Evolutionary conservation across 1,284 basidiomycete species (phyloP).

Genomic region (Porogramme epimiltina): DNA sequence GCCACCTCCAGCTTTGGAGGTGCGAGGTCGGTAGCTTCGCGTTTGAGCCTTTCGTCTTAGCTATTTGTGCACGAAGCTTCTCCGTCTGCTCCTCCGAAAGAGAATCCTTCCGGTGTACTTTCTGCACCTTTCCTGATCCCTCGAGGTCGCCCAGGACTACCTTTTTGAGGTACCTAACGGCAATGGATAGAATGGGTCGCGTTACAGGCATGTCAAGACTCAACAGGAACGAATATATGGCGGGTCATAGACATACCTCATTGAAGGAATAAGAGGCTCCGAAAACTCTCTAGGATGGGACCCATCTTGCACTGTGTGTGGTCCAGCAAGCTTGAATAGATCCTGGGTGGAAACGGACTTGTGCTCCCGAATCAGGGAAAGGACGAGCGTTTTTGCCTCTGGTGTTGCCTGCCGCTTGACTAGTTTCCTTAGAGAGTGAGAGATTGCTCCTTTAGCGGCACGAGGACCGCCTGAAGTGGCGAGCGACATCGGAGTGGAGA

Average conservation of each 20-base stretch:
- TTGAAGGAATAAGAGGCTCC: neutral
- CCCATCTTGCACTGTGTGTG: neutral
- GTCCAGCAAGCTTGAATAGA: neutral
- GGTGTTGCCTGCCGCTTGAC: neutral
- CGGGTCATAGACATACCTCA: neutral
- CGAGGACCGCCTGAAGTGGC: no score
- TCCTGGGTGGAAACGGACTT: neutral
- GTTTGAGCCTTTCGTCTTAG: neutral
- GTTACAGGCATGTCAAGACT: neutral
- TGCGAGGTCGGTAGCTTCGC: neutral
- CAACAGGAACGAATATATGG: no score
- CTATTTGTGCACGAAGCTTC: neutral
- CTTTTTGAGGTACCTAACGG: constrained; percentile 1
- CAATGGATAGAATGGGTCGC: neutral
- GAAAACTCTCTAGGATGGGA: no score
- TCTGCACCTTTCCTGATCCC: neutral
- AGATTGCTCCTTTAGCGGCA: neutral
- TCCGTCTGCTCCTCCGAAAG: no score
- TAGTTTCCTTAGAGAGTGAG: neutral
- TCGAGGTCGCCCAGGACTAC: constrained; percentile 1
- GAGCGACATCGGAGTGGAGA: no score
- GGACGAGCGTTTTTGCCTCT: neutral
- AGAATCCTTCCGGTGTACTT: neutral
- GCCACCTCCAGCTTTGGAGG: neutral
- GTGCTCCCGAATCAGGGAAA: neutral